Conservation (phyloP, 768 basidiomycete genomes). For the Galerina marginata region DNA sequence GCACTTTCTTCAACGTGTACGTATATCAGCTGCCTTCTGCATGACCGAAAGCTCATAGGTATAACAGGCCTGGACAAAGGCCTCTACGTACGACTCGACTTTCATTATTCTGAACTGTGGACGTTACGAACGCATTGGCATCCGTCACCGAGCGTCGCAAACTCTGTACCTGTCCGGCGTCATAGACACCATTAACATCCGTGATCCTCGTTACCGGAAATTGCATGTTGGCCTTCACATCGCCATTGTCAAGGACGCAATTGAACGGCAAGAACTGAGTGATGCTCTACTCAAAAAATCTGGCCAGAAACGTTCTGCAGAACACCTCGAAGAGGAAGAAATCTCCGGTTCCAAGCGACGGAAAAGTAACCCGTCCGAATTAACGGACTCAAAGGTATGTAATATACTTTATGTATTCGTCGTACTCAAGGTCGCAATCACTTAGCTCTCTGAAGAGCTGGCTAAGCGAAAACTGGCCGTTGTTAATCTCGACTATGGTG, state of each 20-base stretch:
- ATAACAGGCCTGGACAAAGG: conserved; percentile 7
- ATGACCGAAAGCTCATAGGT: too few species aligned
- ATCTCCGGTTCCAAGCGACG: neutral
- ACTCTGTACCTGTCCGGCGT: conserved; percentile 17
- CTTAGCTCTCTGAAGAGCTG: neutral
- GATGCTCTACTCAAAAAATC: neutral
- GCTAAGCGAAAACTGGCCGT: neutral
- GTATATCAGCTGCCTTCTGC: too few species aligned
- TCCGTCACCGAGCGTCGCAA: conserved; percentile 11
- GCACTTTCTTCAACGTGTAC: neutral
- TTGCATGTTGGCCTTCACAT: conserved; percentile 14
- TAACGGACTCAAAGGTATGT: neutral
- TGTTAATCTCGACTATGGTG: conserved; percentile 10
- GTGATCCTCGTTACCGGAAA: conserved; percentile 10
- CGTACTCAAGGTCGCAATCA: neutral
- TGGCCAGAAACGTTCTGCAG: neutral
- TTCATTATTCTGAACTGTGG: conserved; percentile 16
- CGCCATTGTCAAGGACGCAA: conserved; percentile 12
- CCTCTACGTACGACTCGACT: neutral
- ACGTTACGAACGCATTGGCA: conserved; percentile 10
- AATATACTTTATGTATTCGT: neutral
- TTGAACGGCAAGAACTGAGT: neutral
- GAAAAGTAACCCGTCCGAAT: neutral
- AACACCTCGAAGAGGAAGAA: neutral
- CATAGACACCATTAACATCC: neutral